These are phyloP conservation scores for Russula sp. DNA, from an alignment of 768 basidiomycete species.

Conservation along the genomic window DNA sequence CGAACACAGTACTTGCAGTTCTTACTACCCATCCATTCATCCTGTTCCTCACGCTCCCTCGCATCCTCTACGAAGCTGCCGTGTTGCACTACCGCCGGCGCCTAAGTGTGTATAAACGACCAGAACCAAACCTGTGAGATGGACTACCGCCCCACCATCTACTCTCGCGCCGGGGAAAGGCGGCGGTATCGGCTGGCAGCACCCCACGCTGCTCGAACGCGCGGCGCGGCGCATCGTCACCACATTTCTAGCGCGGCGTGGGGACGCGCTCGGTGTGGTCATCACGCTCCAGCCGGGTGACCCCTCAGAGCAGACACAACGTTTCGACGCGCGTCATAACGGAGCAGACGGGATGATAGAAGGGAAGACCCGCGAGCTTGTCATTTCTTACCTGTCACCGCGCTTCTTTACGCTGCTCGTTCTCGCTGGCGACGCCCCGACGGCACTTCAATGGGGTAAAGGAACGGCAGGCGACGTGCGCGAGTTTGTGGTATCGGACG, in stretches of 20 bases:
- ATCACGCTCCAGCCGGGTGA: constrained; percentile 43
- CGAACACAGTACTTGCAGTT: constrained; percentile 39
- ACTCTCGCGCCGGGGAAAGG: background rate
- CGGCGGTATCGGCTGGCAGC: constrained; percentile 8
- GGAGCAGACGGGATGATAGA: background rate
- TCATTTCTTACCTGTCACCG: constrained; percentile 45
- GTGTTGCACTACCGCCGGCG: constrained; percentile 4
- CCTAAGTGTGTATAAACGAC: constrained; percentile 6
- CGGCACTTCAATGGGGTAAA: background rate
- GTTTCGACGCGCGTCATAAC: background rate
- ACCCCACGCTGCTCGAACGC: constrained; percentile 5
- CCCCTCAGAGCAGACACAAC: constrained; percentile 11
- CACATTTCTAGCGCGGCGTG: constrained; percentile 43
- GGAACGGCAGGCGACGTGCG: background rate
- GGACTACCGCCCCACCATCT: background rate
- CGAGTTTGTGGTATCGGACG: constrained; percentile 11
- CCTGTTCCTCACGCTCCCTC: constrained; percentile 39
- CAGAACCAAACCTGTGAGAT: constrained; percentile 8
- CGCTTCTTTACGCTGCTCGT: constrained; percentile 44
- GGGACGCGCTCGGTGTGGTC: constrained; percentile 37
- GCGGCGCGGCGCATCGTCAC: background rate
- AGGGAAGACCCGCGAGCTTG: background rate
- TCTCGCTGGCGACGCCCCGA: background rate
- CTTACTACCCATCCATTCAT: constrained; percentile 49
- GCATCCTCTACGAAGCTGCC: constrained; percentile 2